A percentile compares a stretch with the other conserved stretches of the same genome.
phyloP scores from a whole-genome alignment of 1,284 basidiomycete genomes.

The Xanthoconium separans region DNA sequence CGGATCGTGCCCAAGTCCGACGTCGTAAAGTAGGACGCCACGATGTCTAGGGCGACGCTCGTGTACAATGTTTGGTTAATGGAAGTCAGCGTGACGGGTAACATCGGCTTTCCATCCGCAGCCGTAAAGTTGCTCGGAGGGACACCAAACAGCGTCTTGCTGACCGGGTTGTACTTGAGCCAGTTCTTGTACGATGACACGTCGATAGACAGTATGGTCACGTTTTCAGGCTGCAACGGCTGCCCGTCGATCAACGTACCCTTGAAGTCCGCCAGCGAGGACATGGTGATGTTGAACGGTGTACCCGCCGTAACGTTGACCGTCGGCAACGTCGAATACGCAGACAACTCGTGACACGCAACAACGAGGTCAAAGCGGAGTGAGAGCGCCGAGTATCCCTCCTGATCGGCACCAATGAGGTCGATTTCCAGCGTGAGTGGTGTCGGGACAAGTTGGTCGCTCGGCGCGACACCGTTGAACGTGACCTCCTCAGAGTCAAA shows the following conservation, averaged over 20 bases:
- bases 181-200: slow-evolving; percentile 55
- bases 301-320: slow-evolving; percentile 63
- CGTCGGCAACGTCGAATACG: slow-evolving; percentile 47
- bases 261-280: slow-evolving; percentile 56
- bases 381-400: slow-evolving; percentile 56
- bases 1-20: slow-evolving; percentile 55
- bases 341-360: slow-evolving; percentile 64
- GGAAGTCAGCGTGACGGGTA: slow-evolving; percentile 66
- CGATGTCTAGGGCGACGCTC: slow-evolving; percentile 60
- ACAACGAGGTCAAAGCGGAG: slow-evolving; percentile 58
- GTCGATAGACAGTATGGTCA: slow-evolving; percentile 54
- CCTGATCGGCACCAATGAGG: slow-evolving; percentile 64
- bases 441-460: slow-evolving; percentile 34
- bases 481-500: slow-evolving; percentile 73
- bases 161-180: slow-evolving; percentile 61
- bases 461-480: slow-evolving; percentile 77
- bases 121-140: slow-evolving; percentile 43
- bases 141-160: slow-evolving; percentile 61
- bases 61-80: slow-evolving; percentile 67
- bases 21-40: slow-evolving; percentile 68
- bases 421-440: slow-evolving; percentile 49
- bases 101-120: slow-evolving; percentile 32
- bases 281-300: slow-evolving; percentile 58
- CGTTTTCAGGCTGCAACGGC: slow-evolving; percentile 51
- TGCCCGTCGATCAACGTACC: slow-evolving; percentile 63